Base-by-base conservation (phyloP, 2,329 filamentous ascomycete species). In the Paecilomyces formosus region DNA sequence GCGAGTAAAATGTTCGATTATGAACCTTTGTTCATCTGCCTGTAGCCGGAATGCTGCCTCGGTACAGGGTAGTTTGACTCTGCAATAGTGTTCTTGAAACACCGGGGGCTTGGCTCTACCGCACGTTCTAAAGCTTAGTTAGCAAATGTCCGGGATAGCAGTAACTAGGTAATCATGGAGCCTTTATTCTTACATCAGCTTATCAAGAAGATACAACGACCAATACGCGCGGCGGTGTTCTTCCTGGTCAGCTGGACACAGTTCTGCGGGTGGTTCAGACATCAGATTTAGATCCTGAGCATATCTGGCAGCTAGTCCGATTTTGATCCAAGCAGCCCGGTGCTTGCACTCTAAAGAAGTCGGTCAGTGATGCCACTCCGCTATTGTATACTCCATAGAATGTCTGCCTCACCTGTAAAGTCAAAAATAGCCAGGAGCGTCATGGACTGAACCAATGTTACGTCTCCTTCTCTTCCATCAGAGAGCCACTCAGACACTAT, bases 271-370 rank as follows among this genome's bases (percentile, higher is more conserved):
- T 2, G 66, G 63, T 18, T 70, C 68, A 3, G 53, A 60, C 63
- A 68, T 69, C 8, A 71, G 70, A 9, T 68, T 69, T 18, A 76
- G 72, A 52, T 67, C 67, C 54, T 72, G 70, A 6, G 89, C 92
- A 70, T 84, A 94, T 49, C 90, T 94, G 65, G 76, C 66, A 1
- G 69, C 64, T 2, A 70, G 55, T 2, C 67, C 67, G 13, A 70
- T 66, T 26, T 76, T 76, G 6, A 77, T 58, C 76, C 74, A 77
- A 1, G 67, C 73, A 9, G 70, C 64, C 51, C 66, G 64, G 5
- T 66, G 64, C 24, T 68, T 67, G 26, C 72, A 45, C 39, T 45
- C 39, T 45, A 45, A 15, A 45, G 18, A 6, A 15, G 1, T n/a
- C 7, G 11, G 39, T 45, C 39, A 45, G 15, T 18, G 4, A 45